Conservation (phyloP, 2,329 filamentous ascomycete species). For the Escovopsis sp. region DNA sequence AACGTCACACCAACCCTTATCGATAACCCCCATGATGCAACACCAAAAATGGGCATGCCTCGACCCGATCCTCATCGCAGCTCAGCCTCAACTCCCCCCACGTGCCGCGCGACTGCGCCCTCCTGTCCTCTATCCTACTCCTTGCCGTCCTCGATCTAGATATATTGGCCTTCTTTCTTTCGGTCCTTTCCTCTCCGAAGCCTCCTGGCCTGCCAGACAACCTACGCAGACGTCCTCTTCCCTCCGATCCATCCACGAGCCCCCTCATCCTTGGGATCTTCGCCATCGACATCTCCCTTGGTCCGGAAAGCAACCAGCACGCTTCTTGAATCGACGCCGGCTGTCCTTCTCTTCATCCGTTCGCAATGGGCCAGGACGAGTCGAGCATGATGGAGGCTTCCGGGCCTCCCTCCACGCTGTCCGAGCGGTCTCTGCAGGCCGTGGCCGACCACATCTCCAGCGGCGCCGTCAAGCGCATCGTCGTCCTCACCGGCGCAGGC, state of each 20-base stretch:
- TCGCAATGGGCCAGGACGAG: slow-evolving; percentile 70
- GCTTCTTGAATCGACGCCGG: too few species aligned
- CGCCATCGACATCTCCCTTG: background rate
- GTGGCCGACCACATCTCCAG: slow-evolving; percentile 69
- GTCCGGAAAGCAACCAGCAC: too few species aligned
- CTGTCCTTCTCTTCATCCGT: too few species aligned
- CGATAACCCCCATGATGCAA: background rate
- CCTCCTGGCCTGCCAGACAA: too few species aligned
- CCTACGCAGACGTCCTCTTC: background rate
- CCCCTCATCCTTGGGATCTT: background rate
- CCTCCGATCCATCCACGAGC: too few species aligned
- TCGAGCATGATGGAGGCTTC: slow-evolving; percentile 50
- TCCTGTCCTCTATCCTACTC: too few species aligned
- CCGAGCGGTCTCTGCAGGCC: slow-evolving; percentile 52
- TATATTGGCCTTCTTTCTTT: too few species aligned
- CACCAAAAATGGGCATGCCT: background rate
- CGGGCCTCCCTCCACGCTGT: slow-evolving; percentile 47
- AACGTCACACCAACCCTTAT: too few species aligned
- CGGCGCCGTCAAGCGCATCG: slow-evolving; percentile 52
- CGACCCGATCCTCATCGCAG: background rate
- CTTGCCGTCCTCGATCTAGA: too few species aligned
- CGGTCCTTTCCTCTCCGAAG: too few species aligned
- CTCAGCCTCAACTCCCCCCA: background rate
- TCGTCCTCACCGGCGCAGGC: slow-evolving; percentile 82
- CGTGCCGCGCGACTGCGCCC: too few species aligned